A percentile compares a stretch with the other conserved stretches of the same genome.
phyloP scores from a whole-genome alignment of 2,329 filamentous ascomycete species.

The Neonectria neomacrospora region DNA sequence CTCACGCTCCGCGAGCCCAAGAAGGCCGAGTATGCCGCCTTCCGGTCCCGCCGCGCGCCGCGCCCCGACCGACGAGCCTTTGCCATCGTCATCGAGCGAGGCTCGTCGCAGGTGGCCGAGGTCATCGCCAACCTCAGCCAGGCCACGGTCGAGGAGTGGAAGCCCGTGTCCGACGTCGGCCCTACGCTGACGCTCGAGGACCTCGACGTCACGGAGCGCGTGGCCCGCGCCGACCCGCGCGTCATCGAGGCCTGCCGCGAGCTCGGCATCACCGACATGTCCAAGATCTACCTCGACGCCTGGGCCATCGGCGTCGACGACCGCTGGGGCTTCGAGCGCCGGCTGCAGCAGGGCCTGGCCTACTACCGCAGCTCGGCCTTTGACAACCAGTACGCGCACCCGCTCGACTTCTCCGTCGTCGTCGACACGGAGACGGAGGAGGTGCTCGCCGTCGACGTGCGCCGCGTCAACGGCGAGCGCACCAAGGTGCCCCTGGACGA shows the following conservation, averaged over 20 bases:
- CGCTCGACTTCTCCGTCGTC: conserved; percentile 61
- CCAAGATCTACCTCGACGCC: conserved; percentile 85
- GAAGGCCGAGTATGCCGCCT: conserved; percentile 72
- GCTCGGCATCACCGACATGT: conserved; percentile 82
- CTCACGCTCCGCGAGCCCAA: conserved; percentile 74
- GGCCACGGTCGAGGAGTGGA: conserved; percentile 55
- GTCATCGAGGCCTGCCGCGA: conserved; percentile 82
- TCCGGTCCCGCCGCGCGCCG: conserved; percentile 60
- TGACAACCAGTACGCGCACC: conserved; percentile 72
- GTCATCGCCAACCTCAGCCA: conserved; percentile 61
- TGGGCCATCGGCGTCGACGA: conserved; percentile 89
- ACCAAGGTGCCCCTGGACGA: conserved; percentile 56
- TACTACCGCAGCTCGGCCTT: conserved; percentile 80
- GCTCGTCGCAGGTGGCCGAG: conserved; percentile 57
- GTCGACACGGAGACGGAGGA: conserved; percentile 60
- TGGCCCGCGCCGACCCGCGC: conserved; percentile 74
- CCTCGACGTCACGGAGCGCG: conserved; percentile 76
- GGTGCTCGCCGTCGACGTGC: conserved; percentile 57
- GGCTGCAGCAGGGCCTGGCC: conserved; percentile 83
- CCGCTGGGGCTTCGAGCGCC: conserved; percentile 76
- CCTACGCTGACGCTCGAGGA: conserved; percentile 80
- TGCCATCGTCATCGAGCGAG: conserved; percentile 59
- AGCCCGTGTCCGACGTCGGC: conserved; percentile 58
- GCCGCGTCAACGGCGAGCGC: conserved; percentile 57
- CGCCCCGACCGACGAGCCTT: conserved; percentile 62